Evolutionary conservation across 2,329 filamentous ascomycete species (phyloP).

Genomic region (Pyricularia grisea): DNA sequence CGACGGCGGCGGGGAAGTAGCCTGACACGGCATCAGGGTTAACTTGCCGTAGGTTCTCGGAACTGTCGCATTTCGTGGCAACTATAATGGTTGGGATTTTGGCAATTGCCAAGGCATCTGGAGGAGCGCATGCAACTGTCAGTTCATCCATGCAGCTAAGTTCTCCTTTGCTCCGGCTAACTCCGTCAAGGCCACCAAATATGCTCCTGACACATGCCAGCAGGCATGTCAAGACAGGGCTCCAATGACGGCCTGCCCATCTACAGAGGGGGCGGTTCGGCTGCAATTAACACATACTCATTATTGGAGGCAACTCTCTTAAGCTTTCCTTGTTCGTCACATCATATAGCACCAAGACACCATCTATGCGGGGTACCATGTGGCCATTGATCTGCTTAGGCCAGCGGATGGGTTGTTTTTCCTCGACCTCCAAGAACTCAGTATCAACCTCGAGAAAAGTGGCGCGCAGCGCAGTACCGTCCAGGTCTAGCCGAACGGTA

Average conservation of each 20-base stretch:
- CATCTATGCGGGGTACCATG: slow-evolving; percentile 52
- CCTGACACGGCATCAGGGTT: slow-evolving; percentile 54
- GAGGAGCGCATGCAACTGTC: neutral
- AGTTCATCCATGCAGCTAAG: neutral
- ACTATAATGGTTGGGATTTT: slow-evolving; percentile 71
- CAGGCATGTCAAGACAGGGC: neutral
- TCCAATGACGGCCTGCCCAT: neutral
- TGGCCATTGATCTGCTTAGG: slow-evolving; percentile 60
- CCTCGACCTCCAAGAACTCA: slow-evolving; percentile 52
- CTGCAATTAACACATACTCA: slow-evolving; percentile 52
- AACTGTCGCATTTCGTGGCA: slow-evolving; percentile 82
- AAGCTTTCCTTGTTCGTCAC: slow-evolving; percentile 71
- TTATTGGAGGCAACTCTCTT: slow-evolving; percentile 60
- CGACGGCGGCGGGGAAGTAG: slow-evolving; percentile 60
- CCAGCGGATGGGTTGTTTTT: slow-evolving; percentile 50
- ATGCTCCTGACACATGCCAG: neutral
- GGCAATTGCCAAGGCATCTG: slow-evolving; percentile 66
- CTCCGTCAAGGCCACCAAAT: neutral
- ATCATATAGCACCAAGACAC: slow-evolving; percentile 80
- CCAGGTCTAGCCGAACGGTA: slow-evolving; percentile 48
- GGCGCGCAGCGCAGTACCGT: slow-evolving; percentile 41
- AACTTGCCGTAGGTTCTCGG: slow-evolving; percentile 59
- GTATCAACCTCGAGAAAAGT: slow-evolving; percentile 58
- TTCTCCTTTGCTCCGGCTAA: neutral
- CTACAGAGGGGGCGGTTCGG: neutral